These are phyloP conservation scores for Hypoxylon lienhwacheense DNA, from an alignment of 495 filamentous ascomycete species.

Conservation along the genomic window DNA sequence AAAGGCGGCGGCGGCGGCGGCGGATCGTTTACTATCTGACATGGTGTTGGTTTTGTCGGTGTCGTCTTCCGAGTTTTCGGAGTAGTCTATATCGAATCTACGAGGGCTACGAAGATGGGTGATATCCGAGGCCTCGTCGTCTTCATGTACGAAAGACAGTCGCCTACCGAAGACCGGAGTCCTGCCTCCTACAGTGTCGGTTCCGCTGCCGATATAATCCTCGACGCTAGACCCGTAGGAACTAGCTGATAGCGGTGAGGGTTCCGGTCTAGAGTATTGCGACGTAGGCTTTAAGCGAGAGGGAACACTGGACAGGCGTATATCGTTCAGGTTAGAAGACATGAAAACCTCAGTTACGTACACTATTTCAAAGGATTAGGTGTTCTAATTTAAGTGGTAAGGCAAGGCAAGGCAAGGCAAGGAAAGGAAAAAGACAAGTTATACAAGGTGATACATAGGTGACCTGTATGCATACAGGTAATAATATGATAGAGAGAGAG, in stretches of 20 bases:
- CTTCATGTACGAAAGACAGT: slow-evolving; percentile 28
- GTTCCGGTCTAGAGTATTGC: slow-evolving; percentile 24
- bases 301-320: slow-evolving; percentile 31
- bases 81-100: slow-evolving; percentile 24
- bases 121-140: slow-evolving; percentile 29
- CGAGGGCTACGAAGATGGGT: slow-evolving; percentile 12
- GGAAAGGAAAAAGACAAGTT: not conserved
- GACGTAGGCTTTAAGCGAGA: slow-evolving; percentile 28
- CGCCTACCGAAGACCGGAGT: slow-evolving; percentile 23
- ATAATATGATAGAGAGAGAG: slow-evolving; percentile 11
- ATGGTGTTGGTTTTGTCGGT: slow-evolving; percentile 39
- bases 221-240: slow-evolving; percentile 32
- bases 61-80: slow-evolving; percentile 25
- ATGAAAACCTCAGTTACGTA: too few relatives aligned
- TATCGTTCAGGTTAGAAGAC: slow-evolving; percentile 21
- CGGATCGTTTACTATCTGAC: slow-evolving; percentile 37
- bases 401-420: not conserved
- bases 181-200: slow-evolving; percentile 32
- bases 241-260: slow-evolving; percentile 31
- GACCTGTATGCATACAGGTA: slow-evolving; percentile 9
- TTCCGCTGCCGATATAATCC: slow-evolving; percentile 34
- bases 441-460: not conserved
- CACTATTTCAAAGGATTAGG: too few relatives aligned
- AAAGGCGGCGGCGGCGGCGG: too few relatives aligned
- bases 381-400: too few relatives aligned